These are phyloP conservation scores for Tieghemostelium lacteum DNA, from an alignment of 78 protist species.

Conservation along the genomic window DNA sequence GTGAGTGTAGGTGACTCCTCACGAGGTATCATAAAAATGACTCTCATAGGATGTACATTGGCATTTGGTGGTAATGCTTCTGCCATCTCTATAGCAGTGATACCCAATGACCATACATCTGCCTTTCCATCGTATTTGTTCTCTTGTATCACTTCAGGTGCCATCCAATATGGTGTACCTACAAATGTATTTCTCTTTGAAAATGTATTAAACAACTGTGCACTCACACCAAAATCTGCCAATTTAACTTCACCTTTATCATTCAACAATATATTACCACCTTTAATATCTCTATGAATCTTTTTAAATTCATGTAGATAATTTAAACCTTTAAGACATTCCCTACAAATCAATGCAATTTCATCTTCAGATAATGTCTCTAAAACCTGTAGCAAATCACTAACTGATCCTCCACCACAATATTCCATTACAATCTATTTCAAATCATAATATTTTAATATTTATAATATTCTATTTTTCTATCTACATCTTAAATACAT, in stretches of 20 bases:
- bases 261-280: conserved; percentile 91
- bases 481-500: not conserved
- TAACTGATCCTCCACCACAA: conserved; percentile 94
- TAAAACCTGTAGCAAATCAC: conserved; percentile 82
- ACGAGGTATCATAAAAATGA: conserved; percentile 87
- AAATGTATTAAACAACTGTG: conserved; percentile 82
- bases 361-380: conserved; percentile 81
- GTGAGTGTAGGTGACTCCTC: conserved; percentile 85
- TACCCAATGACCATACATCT: conserved; percentile 93
- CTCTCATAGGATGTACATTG: conserved; percentile 90
- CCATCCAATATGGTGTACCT: conserved; percentile 96
- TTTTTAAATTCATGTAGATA: conserved; percentile 81
- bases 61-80: conserved; percentile 90
- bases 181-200: conserved; percentile 92
- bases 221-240: conserved; percentile 83
- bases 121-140: conserved; percentile 84
- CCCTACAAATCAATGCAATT: conserved; percentile 91
- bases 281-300: conserved; percentile 98
- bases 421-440: conserved; percentile 96
- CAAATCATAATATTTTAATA: not conserved
- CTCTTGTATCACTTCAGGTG: conserved; percentile 87
- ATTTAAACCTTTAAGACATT: conserved; percentile 82
- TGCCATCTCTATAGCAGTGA: conserved; percentile 91
- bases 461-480: too few relatives aligned
- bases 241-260: conserved; percentile 94